Conservation (phyloP, 179 eudicot genomes). For the Corrigiola litoralis region DNA sequence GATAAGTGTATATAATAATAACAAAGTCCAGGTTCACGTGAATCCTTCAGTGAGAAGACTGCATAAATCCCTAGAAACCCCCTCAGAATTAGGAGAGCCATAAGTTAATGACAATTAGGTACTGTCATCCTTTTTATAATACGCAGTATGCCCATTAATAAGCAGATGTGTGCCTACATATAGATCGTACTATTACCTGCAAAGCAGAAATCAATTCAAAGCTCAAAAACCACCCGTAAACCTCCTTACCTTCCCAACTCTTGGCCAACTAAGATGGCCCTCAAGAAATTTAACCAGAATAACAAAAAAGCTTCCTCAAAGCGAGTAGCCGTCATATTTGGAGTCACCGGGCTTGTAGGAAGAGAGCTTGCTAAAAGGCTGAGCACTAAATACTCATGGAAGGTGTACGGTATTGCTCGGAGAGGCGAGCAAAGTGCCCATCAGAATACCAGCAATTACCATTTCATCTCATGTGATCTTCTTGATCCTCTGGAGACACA, state of each 20-base stretch:
- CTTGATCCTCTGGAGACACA: constrained; percentile 44
- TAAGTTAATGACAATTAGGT: constrained; percentile 11
- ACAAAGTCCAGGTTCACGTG: constrained; percentile 28
- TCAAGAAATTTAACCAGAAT: constrained; percentile 26
- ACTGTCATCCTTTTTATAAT: background rate
- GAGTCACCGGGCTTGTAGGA: constrained; percentile 83
- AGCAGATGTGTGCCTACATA: constrained; percentile 21
- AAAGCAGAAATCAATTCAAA: constrained; percentile 2
- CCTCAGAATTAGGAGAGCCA: constrained; percentile 11
- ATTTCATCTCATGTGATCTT: constrained; percentile 73
- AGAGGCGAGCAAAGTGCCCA: constrained; percentile 26
- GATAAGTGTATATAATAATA: background rate
- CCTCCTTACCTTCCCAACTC: background rate
- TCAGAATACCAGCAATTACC: constrained; percentile 31
- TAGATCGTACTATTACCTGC: constrained; percentile 12
- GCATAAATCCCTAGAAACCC: constrained; percentile 29
- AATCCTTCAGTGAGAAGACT: constrained; percentile 14
- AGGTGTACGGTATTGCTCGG: constrained; percentile 77
- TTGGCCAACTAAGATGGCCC: constrained; percentile 19
- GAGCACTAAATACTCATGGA: constrained; percentile 51
- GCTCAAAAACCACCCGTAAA: constrained; percentile 9
- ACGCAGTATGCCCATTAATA: background rate
- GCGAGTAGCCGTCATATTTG: constrained; percentile 70
- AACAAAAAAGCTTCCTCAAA: constrained; percentile 17
- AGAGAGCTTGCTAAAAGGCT: constrained; percentile 58